Percentiles rank a stretch among this genome's conserved stretches.
Evolutionary conservation across 2,329 filamentous ascomycete species (phyloP).

Genomic region (Tolypocladium endophyticum): DNA sequence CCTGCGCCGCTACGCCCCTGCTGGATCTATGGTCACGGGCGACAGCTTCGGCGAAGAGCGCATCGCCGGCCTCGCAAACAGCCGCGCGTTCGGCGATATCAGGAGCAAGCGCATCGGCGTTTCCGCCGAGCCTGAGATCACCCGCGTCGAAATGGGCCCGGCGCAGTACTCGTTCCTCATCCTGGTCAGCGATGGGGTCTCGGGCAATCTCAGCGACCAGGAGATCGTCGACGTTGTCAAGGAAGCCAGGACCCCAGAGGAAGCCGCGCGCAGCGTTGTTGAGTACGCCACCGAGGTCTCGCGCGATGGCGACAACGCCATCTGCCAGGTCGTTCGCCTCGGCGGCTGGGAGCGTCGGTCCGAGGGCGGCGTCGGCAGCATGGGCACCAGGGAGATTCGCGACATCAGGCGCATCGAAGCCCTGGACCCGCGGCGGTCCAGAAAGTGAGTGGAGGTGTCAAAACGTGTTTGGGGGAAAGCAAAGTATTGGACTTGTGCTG

Average conservation of each 20-base stretch:
- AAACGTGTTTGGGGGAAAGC: background rate
- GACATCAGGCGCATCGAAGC: constrained; percentile 76
- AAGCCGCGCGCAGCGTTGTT: constrained; percentile 70
- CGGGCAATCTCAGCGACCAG: constrained; percentile 76
- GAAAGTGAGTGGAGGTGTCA: constrained; percentile 24
- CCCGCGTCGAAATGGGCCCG: constrained; percentile 64
- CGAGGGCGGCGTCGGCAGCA: constrained; percentile 78
- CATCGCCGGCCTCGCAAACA: constrained; percentile 87
- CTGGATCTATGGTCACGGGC: constrained; percentile 66
- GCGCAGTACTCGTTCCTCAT: constrained; percentile 86
- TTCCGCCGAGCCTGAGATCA: constrained; percentile 84
- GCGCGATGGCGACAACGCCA: constrained; percentile 55
- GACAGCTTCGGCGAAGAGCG: constrained; percentile 97
- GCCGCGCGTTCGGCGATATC: constrained; percentile 88
- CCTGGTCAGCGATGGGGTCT: constrained; percentile 81
- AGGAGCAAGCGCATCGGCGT: constrained; percentile 86
- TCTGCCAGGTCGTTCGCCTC: constrained; percentile 55
- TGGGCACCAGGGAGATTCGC: constrained; percentile 86
- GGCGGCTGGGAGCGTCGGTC: constrained; percentile 62
- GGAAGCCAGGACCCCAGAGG: constrained; percentile 82
- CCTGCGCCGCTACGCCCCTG: constrained; percentile 69
- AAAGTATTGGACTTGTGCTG: background rate
- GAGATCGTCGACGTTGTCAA: constrained; percentile 95
- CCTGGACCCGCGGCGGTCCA: constrained; percentile 64
- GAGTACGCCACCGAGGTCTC: constrained; percentile 82